Evolutionary conservation across 1,284 basidiomycete genomes (phyloP), one percentile per base, ranked within the genome.

Genomic region (Amylostereum areolatum): DNA sequence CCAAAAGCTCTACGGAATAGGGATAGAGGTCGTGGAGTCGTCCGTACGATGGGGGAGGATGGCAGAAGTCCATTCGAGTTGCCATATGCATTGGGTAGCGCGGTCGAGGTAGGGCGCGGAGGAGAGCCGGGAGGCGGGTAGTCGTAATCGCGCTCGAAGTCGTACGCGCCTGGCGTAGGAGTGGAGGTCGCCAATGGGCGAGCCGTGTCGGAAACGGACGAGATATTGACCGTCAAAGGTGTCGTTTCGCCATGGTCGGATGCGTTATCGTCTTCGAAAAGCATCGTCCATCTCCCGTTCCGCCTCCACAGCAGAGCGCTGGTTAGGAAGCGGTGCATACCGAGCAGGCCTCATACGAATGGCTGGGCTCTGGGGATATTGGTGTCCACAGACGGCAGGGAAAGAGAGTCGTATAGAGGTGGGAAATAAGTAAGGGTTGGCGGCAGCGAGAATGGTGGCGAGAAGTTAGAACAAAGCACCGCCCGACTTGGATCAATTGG

Each of bases 21-120:
- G 3, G 81, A 80, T 18, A 18, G 18, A 0, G 66, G 72, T 2
- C 73, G 70, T 3, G 59, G 61, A 0, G 70, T 59, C 1, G 68
- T 58, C 9, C 59, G 62, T 5, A 74, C 29, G 35, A 52, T 61
- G 44, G 80, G 74, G 0, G 76, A 70, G 0, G 74, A 68, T 24
- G 91, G 87, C 1, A 92, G 59, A 8, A 77, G 60, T 3, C 92
- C 92, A 55, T 94, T 94, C 29, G 84, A 81, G 66, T 93, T 93
- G 42, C 90, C 90, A 48, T 73, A 75, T 52, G 86, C 79, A 64
- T 83, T 86, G 4, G 77, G 86, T 47, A 76, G 74, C 47, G 81
- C 89, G 55, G 64, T 62, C 4, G 74, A 67, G 47, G 80, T 81
- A 31, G 69, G 81, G 2, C 68, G 69, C 1, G 91, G 90, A 1